Evolutionary conservation across 371 early-diverging fungal species (phyloP), one percentile per base, ranked within the genome.

Genomic region (Saksenaea oblongispora): DNA sequence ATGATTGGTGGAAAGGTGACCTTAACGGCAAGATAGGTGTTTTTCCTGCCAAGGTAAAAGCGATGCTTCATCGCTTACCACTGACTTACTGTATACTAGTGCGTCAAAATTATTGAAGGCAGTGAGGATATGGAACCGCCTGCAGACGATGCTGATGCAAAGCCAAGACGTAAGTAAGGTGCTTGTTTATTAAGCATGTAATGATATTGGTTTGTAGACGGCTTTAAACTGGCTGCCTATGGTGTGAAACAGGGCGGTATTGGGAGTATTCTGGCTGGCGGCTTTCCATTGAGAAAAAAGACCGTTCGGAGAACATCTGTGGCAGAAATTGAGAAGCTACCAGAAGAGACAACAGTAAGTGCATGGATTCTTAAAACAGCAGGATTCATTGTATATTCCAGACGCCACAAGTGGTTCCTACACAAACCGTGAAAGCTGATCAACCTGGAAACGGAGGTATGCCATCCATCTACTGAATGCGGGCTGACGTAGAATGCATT

Each of bases 231-330:
- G 59, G 89, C 90, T 7, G 88, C 91, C 0, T 91, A 87, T 63
- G 93, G 93, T 59, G 91, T 93, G n/a, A 89, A 90, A 63, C 89
- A 90, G 67, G 93, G 91, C 59, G 93, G 93, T n/a, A 82, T 92
- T 60, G 93, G 93, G 31, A 85, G 90, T 56, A 70, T 92, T 39
- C 86, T 92, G 58, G 89, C 91, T 26, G 91, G 89, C 26, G 89
- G 87, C 10, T 79, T 74, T 41, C 74, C 70, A 22, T 11, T 56
- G 17, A 61, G 76, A 31, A 80, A 76, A 56, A 80, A 80, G 59
- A 68, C 77, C 0, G 67, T 22, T 11, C 51, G 51, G 51, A 47
- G 51, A 22, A 68, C 54, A n/a, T 67, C 34, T 61, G 66, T 5
- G 63, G 64, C 37, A 61, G 69, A n/a, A 64, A 58, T 15, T 64